These are phyloP conservation scores for Podila epigama DNA, from an alignment of 192 early-diverging fungal species.

Conservation along the genomic window DNA sequence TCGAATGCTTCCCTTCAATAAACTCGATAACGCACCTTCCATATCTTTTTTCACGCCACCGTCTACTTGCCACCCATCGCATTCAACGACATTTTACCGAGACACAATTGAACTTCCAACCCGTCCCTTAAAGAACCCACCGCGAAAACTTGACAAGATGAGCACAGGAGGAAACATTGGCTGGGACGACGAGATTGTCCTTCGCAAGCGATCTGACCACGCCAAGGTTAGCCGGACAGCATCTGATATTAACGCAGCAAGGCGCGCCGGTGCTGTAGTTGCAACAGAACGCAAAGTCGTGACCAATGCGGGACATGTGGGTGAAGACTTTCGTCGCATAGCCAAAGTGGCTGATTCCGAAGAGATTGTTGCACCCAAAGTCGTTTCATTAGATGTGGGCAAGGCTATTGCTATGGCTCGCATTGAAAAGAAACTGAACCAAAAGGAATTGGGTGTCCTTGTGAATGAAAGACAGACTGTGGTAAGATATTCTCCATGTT, in stretches of 20 bases:
- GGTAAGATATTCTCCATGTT: constrained; percentile 33
- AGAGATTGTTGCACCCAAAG: constrained; percentile 72
- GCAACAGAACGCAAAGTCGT: constrained; percentile 74
- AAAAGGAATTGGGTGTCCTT: constrained; percentile 84
- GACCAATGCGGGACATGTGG: constrained; percentile 63
- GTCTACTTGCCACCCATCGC: background rate
- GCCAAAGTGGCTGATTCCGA: constrained; percentile 88
- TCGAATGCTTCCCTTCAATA: no score
- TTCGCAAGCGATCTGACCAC: constrained; percentile 72
- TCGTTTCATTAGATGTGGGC: constrained; percentile 72
- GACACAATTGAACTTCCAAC: background rate
- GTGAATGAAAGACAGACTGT: constrained; percentile 92
- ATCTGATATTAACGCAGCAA: constrained; percentile 74
- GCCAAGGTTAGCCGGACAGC: constrained; percentile 63
- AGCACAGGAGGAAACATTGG: constrained; percentile 36
- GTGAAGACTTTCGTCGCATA: constrained; percentile 70
- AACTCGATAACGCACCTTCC: no score
- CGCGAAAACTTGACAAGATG: background rate
- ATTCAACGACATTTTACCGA: background rate
- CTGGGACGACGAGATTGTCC: constrained; percentile 77
- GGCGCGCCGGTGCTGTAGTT: constrained; percentile 71
- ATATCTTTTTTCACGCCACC: background rate
- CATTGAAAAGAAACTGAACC: constrained; percentile 74
- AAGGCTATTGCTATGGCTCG: constrained; percentile 85
- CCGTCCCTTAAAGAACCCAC: background rate